A percentile compares a stretch with the other conserved stretches of the same genome.
These are phyloP conservation scores for Erythrophleum fordii DNA, from an alignment of 306 rosid species.

Conservation along the genomic window DNA sequence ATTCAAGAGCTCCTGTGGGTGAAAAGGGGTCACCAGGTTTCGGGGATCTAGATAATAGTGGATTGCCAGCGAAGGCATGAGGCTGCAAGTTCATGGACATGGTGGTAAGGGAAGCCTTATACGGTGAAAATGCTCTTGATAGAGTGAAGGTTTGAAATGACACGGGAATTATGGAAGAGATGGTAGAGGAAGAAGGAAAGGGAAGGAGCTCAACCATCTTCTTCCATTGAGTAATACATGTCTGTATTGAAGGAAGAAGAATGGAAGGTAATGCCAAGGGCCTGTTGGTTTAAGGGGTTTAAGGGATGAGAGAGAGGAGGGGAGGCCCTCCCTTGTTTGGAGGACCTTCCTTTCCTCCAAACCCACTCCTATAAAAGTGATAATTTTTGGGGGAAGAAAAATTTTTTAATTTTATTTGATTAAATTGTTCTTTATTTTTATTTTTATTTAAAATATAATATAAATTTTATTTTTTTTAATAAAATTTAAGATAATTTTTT, in stretches of 20 bases:
- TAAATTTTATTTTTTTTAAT: no score
- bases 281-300: no score
- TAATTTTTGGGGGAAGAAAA: no score
- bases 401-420: no score
- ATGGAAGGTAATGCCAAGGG: background rate
- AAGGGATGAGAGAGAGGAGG: no score
- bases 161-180: conserved; percentile 31
- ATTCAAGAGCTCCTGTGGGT: conserved; percentile 63
- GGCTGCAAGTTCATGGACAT: conserved; percentile 62
- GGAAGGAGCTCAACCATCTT: conserved; percentile 38
- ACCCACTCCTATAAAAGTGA: no score
- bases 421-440: no score
- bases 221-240: conserved; percentile 20
- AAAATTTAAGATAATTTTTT: no score
- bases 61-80: conserved; percentile 77
- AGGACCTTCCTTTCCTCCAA: no score
- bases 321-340: no score
- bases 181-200: conserved; percentile 34
- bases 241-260: conserved; percentile 1
- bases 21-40: conserved; percentile 53
- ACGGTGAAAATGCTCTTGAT: conserved; percentile 26
- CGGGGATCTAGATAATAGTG: conserved; percentile 58
- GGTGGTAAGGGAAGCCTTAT: conserved; percentile 31
- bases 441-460: no score
- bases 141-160: conserved; percentile 5